Conservation (phyloP, 257 asterid genomes). For the Fraxinus americana region DNA sequence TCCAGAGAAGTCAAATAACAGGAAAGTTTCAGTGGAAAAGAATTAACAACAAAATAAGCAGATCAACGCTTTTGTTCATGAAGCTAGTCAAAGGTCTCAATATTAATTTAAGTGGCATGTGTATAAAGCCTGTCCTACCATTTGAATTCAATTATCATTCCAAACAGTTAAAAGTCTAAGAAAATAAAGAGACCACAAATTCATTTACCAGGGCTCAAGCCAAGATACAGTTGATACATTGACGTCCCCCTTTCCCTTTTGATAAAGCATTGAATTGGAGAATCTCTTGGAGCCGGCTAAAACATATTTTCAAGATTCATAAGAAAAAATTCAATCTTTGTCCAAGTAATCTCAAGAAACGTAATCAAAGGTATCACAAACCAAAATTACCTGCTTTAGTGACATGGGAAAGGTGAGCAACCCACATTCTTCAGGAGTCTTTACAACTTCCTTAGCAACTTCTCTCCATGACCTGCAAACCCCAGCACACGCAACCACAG, state of each 20-base stretch:
- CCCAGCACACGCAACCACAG: conserved; percentile 60
- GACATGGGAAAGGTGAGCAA: conserved; percentile 73
- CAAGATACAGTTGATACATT: conserved; percentile 60
- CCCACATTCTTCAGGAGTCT: conserved; percentile 73
- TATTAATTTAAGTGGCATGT: not conserved
- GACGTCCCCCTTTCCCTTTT: conserved; percentile 75
- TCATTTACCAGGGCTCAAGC: conserved; percentile 69
- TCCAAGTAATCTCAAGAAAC: not conserved
- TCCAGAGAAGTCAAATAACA: not conserved
- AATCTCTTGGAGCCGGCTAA: conserved; percentile 78
- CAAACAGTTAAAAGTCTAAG: not conserved
- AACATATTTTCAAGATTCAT: conserved; percentile 13
- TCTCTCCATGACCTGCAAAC: conserved; percentile 80
- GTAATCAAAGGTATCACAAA: not conserved
- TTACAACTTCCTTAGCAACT: conserved; percentile 46
- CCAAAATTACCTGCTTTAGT: conserved; percentile 57
- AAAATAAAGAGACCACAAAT: conserved; percentile 3
- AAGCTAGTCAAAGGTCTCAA: not conserved
- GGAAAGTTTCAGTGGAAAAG: not conserved
- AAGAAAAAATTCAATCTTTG: conserved; percentile 3
- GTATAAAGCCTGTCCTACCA: not conserved
- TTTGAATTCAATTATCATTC: not conserved
- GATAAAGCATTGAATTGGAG: conserved; percentile 72
- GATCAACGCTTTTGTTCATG: not conserved
- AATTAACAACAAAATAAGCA: not conserved